Evolutionary conservation across 2,329 filamentous ascomycete species (phyloP).

Genomic region (Pseudocercospora crystallina): DNA sequence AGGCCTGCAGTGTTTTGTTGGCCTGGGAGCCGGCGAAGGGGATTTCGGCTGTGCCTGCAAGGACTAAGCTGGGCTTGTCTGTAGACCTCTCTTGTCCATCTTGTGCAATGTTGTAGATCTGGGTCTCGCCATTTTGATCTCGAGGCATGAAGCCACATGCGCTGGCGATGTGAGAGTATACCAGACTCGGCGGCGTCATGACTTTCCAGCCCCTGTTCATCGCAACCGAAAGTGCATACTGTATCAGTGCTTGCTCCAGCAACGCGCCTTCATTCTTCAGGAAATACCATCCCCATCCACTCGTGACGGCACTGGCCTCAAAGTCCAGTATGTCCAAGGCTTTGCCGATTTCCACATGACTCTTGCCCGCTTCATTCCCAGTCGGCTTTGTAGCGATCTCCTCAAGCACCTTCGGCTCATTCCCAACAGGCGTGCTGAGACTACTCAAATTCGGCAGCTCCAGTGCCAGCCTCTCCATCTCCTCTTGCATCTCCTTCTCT

Average conservation of each 20-base stretch:
- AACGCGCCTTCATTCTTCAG: slow-evolving; percentile 86
- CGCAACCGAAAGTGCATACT: slow-evolving; percentile 77
- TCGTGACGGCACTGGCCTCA: slow-evolving; percentile 72
- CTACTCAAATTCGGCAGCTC: slow-evolving; percentile 76
- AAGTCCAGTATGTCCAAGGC: slow-evolving; percentile 93
- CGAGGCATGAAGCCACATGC: slow-evolving; percentile 94
- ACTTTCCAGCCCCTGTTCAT: slow-evolving; percentile 73
- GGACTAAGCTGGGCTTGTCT: slow-evolving; percentile 67
- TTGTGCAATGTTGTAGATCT: slow-evolving; percentile 76
- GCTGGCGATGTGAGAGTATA: slow-evolving; percentile 85
- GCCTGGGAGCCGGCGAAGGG: slow-evolving; percentile 90
- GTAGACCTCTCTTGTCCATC: slow-evolving; percentile 60
- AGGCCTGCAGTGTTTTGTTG: slow-evolving; percentile 63
- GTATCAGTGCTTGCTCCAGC: slow-evolving; percentile 89
- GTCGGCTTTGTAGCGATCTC: slow-evolving; percentile 61
- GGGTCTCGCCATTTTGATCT: slow-evolving; percentile 85
- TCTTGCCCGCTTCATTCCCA: slow-evolving; percentile 13
- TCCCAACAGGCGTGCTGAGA: slow-evolving; percentile 69
- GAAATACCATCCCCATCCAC: slow-evolving; percentile 98
- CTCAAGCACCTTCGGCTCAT: slow-evolving; percentile 63
- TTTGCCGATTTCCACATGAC: slow-evolving; percentile 72
- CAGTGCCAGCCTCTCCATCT: slow-evolving; percentile 23
- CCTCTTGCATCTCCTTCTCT: slow-evolving; percentile 54
- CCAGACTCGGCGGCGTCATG: slow-evolving; percentile 82
- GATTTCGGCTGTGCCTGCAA: slow-evolving; percentile 92